Conservation (phyloP, 2,329 filamentous ascomycete genomes). For the Cercospora sp. region DNA sequence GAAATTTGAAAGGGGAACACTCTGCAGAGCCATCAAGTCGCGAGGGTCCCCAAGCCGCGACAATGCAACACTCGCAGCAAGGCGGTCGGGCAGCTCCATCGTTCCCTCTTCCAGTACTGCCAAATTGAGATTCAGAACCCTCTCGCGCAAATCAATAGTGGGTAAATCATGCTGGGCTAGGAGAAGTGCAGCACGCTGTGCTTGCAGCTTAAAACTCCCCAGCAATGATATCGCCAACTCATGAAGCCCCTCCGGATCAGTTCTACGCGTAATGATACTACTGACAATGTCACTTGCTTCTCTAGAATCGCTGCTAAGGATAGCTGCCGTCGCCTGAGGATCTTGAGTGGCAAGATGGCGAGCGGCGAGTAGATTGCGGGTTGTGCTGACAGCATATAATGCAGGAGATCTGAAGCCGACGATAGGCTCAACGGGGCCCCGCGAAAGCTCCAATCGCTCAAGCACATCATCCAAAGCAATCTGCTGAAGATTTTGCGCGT, state of each 20-base stretch:
- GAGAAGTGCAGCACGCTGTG: slow-evolving; percentile 13
- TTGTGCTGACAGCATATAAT: neutral
- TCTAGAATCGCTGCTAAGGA: neutral
- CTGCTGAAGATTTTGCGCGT: neutral
- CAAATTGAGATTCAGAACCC: neutral
- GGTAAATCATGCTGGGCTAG: neutral
- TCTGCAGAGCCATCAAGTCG: slow-evolving; percentile 1
- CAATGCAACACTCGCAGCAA: slow-evolving; percentile 1
- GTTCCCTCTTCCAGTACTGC: neutral
- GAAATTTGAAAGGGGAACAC: neutral
- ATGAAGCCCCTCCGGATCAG: neutral
- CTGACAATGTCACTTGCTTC: neutral
- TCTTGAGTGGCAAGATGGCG: neutral
- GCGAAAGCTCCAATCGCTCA: neutral
- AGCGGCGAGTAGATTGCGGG: neutral
- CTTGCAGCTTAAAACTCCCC: neutral
- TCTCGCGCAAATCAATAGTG: neutral
- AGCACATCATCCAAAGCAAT: neutral
- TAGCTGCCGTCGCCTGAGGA: neutral
- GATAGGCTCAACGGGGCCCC: neutral
- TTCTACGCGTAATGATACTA: neutral
- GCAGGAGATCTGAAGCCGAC: neutral
- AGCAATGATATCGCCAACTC: neutral
- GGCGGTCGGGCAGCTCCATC: neutral
- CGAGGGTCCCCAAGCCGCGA: slow-evolving; percentile 13